phyloP scores from a whole-genome alignment of 169 alveolate genomes.

The Sarcocystis neurona region DNA sequence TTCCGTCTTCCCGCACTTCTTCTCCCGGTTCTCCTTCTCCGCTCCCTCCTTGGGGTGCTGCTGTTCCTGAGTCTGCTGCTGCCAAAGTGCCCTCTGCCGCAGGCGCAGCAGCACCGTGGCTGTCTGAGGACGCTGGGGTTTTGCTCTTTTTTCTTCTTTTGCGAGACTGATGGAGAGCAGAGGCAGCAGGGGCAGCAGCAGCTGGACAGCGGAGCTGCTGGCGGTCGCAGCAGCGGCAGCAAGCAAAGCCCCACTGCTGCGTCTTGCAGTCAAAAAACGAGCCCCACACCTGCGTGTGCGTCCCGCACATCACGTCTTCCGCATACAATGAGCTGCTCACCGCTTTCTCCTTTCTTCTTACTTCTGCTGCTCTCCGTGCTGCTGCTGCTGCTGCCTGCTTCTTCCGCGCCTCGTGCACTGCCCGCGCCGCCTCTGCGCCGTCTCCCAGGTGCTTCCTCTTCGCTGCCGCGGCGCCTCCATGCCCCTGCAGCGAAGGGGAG shows the following conservation, averaged over 20 bases:
- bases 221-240: conserved; percentile 73
- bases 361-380: conserved; percentile 66
- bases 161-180: not conserved
- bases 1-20: not conserved
- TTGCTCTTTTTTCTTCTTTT: conserved; percentile 33
- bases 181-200: conserved; percentile 36
- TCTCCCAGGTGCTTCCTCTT: not conserved
- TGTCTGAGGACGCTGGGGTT: not conserved
- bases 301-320: conserved; percentile 76
- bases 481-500: not conserved
- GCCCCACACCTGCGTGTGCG: conserved; percentile 81
- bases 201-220: not conserved
- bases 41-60: not conserved
- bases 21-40: not conserved
- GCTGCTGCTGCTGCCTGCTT: conserved; percentile 51
- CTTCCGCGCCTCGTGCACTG: conserved; percentile 39
- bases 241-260: conserved; percentile 81
- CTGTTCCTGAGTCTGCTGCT: not conserved
- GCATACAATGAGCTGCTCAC: conserved; percentile 72
- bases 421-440: conserved; percentile 24
- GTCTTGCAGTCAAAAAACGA: conserved; percentile 75
- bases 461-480: not conserved
- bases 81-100: not conserved
- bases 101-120: not conserved
- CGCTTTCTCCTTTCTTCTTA: conserved; percentile 63